Percentiles rank a stretch among this genome's conserved stretches.
Evolutionary conservation across 345 rosid genomes (phyloP).

Genomic region (Populus nigra): DNA sequence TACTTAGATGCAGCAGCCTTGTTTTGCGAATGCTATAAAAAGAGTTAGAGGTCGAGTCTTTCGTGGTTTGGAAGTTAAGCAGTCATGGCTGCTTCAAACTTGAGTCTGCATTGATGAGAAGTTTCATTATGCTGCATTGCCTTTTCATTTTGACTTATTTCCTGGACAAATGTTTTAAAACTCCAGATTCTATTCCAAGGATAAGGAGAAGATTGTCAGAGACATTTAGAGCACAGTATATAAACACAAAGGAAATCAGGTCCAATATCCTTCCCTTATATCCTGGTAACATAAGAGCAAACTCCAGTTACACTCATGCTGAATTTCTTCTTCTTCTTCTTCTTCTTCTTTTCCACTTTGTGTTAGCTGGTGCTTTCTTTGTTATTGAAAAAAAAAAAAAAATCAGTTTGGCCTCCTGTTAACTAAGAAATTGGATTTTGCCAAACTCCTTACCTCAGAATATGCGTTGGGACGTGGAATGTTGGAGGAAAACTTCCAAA

Average conservation of each 20-base stretch:
- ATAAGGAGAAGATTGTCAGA: conserved; percentile 75
- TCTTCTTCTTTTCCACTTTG: neutral
- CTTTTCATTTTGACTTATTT: conserved; percentile 5
- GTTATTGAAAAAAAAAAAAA: no score
- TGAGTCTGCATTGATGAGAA: neutral
- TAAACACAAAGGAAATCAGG: conserved; percentile 79
- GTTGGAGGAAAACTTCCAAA: conserved; percentile 85
- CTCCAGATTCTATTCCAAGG: conserved; percentile 49
- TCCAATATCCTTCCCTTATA: conserved; percentile 20
- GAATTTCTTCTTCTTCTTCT: neutral
- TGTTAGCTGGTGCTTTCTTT: conserved; percentile 2
- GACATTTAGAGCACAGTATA: conserved; percentile 77
- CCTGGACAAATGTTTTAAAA: neutral
- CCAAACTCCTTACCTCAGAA: conserved; percentile 33
- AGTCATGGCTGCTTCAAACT: neutral
- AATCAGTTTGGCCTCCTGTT: neutral
- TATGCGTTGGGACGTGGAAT: conserved; percentile 87
- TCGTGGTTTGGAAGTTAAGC: neutral
- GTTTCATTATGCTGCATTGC: neutral
- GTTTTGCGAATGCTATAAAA: neutral
- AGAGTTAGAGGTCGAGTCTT: neutral
- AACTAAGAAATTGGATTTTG: neutral
- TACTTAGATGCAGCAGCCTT: neutral
- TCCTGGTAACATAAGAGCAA: neutral
- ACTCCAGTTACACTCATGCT: neutral